Base-by-base conservation (phyloP, 163 green algal species). In the Volvox carteri region DNA sequence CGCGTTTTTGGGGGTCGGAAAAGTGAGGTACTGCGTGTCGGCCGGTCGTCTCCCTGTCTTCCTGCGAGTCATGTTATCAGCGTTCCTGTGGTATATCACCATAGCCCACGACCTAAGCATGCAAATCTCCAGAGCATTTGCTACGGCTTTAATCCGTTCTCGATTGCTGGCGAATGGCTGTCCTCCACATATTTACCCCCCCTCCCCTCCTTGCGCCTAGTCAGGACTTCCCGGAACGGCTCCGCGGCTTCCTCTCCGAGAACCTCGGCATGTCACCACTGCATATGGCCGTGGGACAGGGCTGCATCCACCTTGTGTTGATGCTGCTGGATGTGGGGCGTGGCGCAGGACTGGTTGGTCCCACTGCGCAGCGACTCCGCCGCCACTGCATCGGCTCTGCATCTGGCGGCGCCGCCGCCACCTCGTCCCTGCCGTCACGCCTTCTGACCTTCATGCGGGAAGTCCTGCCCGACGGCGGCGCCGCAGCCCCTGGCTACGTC, bases 271-370 rank as follows among this genome's bases (percentile, higher is more conserved):
- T 80, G 81, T 9, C 65, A 4, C 65, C 81, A 25, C 48, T 87
- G 7, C 81, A 87, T 23, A 44, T 87, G 1, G 33, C 28, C 12
- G 67, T 87, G 1, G 19, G 48, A 0, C 67, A 87, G 46, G 81
- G 81, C 65, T 87, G 81, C 46, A 54, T 80, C 46, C 62, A 79
- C 9, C 67, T 80, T 44, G 65, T 87, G 33, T 44, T 67, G 11
- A 44, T 72, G 65, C 65, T 87, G 33, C 81, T 87, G 35, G 81
- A 87, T n/a, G 7, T 87, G 81, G 67, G 44, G 2, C 62, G 81
- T 33, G 81, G 81, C 23, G 67, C 67, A 0, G 60, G 4, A 5
- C 18, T 68, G 8, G 21, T 65, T 21, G 48, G 65, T 2, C 67
- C 48, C 0, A 9, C 0, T 3, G 65, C 65, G 21, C 44, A 50